Evolutionary conservation across 2,329 filamentous ascomycete genomes (phyloP).

Genomic region (Alternaria brassicae): DNA sequence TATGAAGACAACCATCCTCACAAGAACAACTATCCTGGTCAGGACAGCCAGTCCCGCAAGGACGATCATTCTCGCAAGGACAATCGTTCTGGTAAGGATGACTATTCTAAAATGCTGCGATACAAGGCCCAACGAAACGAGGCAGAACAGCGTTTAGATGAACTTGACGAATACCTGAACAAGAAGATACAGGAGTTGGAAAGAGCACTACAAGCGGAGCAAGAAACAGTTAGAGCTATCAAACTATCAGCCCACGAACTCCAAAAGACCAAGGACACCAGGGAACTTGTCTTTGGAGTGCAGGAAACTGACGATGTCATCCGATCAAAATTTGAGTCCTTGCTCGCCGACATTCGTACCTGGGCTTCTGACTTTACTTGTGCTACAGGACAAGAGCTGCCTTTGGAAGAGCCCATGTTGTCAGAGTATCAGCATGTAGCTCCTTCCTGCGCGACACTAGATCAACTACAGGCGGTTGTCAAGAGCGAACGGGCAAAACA

Average conservation of each 20-base stretch:
- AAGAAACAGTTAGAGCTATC: not conserved
- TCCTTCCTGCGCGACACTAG: not conserved
- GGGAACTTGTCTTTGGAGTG: not conserved
- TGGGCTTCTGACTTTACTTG: not conserved
- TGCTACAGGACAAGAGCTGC: not conserved
- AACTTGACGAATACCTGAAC: not conserved
- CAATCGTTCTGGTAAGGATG: too few species aligned
- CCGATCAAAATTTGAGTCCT: not conserved
- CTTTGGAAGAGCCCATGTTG: not conserved
- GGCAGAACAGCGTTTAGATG: not conserved
- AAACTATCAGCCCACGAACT: not conserved
- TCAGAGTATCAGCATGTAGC: constrained; percentile 1
- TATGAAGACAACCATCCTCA: not conserved
- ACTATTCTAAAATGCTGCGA: not conserved
- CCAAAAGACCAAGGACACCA: not conserved
- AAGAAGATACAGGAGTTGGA: not conserved
- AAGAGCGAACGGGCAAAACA: not conserved
- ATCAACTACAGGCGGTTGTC: not conserved
- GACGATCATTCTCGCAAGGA: too few species aligned
- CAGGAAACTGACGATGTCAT: not conserved
- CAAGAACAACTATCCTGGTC: not conserved
- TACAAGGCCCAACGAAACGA: not conserved
- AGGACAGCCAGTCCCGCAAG: too few species aligned
- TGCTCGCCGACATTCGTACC: not conserved
- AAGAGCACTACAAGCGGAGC: not conserved